Base-by-base conservation (phyloP, 2,329 filamentous ascomycete genomes). In the Volutella citrinella region DNA sequence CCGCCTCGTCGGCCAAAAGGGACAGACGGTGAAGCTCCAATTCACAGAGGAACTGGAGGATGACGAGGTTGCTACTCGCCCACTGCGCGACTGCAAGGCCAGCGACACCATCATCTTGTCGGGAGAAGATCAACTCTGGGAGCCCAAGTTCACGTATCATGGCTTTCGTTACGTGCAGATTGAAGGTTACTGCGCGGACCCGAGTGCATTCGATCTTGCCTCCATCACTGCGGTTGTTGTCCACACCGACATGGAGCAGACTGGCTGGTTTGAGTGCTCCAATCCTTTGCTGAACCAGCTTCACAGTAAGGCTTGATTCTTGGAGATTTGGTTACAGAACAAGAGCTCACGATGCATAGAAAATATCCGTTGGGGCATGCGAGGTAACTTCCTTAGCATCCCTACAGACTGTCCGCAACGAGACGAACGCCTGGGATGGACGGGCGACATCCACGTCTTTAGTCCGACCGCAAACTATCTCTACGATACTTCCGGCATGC, bases 391-490 rank as follows among this genome's bases (percentile, higher is more conserved):
- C 44, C 44, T 78, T 12, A 66, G 63, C 5, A 54, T 79, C 2
- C 74, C 74, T 1, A 79, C 74, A 0, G 76, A 80, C 45, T 76
- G 72, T 43, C 72, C 72, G 0, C 69, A 76, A 44, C 59, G 70
- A 5, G 71, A 77, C 36, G 72, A 76, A 51, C 60, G 72, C 1
- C 49, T 76, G 9, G 67, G 69, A n/a, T 72, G 73, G 74, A 70
- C 66, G 3, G 67, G 74, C 24, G 68, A 74, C 43, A 55, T 64
- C 10, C 66, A 66, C 30, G 61, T 67, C 6, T 78, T 78, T 42
- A 56, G 59, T 3, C 66, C 69, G 1, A 68, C 71, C 0, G 66
- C 70, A 0, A 69, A 63, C 31, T 77, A 69, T 45, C 56, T 80
- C 1, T 80, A 71, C 52, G 60, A 76, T 78, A 42, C 65, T 71